Base-by-base conservation (phyloP, 176 grass and related monocot genomes). In the Alopecurus myosuroides region DNA sequence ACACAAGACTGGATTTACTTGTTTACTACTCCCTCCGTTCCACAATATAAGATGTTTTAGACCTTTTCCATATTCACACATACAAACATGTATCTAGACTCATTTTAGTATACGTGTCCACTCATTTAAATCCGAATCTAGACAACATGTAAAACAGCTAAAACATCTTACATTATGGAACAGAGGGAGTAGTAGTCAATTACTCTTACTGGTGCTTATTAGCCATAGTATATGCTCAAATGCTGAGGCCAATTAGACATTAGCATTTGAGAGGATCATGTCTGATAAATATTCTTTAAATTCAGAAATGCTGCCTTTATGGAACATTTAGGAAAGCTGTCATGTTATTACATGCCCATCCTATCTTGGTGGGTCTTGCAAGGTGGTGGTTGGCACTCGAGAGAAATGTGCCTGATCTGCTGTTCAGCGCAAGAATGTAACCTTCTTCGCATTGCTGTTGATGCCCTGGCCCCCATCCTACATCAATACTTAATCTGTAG, bases 141-240 rank as follows among this genome's bases (percentile, higher is more conserved):
- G n/a, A n/a, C n/a, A n/a, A n/a, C n/a, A n/a, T n/a, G n/a, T n/a
- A n/a, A n/a, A n/a, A n/a, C n/a, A n/a, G n/a, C n/a, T n/a, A n/a
- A n/a, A n/a, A n/a, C n/a, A n/a, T n/a, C n/a, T n/a, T n/a, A n/a
- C n/a, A n/a, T n/a, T n/a, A n/a, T n/a, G n/a, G n/a, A n/a, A n/a
- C n/a, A n/a, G n/a, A n/a, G n/a, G n/a, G n/a, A n/a, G n/a, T n/a
- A n/a, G 36, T 20, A 49, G 8, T 34, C 49, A 58, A 6, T 70
- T 37, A 42, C 11, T 20, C 45, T 49, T 46, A 44, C 61, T 33
- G 39, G n/a, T 18, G 20, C 34, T 48, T 62, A 14, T 78, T 78
- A 71, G 63, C 80, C 31, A 64, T 66, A 29, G 45, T 75, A 25
- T 82, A 2, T 52, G 29, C 75, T 41, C 12, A 72, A 88, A 63